A percentile compares a stretch with the other conserved stretches of the same genome.
phyloP scores from a whole-genome alignment of 176 grass and related monocot species.

The Oryza meridionalis region DNA sequence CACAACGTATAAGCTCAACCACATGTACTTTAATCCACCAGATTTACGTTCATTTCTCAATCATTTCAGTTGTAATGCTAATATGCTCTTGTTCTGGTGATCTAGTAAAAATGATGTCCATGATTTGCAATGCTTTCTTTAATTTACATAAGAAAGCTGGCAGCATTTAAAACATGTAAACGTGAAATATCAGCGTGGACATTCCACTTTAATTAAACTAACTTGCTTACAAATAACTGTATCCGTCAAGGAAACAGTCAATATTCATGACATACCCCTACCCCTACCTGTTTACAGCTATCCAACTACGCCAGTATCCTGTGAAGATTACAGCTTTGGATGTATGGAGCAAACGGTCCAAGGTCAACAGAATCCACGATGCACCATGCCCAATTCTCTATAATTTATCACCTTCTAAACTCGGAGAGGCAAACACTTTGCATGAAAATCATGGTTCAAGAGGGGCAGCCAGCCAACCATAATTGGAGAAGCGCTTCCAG shows the following conservation, averaged over 20 bases:
- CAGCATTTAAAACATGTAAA: slow-evolving; percentile 22
- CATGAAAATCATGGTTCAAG: background rate
- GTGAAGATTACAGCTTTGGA: slow-evolving; percentile 23
- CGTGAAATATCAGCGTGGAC: background rate
- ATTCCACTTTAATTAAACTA: slow-evolving; percentile 30
- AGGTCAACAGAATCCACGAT: slow-evolving; percentile 37
- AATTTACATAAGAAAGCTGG: slow-evolving; percentile 8
- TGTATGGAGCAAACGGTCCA: slow-evolving; percentile 12
- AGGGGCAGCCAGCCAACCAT: slow-evolving; percentile 13
- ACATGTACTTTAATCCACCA: background rate
- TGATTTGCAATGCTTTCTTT: too few relatives aligned
- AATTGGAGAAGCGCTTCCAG: slow-evolving; percentile 11
- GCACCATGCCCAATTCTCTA: background rate
- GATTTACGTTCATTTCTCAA: background rate
- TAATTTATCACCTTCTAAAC: slow-evolving; percentile 1
- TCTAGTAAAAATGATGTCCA: background rate
- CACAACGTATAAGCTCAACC: background rate
- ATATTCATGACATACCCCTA: slow-evolving; percentile 31
- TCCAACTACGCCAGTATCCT: slow-evolving; percentile 32
- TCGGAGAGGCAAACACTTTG: slow-evolving; percentile 17
- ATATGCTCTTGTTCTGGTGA: background rate
- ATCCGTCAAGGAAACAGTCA: slow-evolving; percentile 10
- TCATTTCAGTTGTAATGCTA: background rate
- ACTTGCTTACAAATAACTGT: slow-evolving; percentile 27
- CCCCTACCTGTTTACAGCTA: slow-evolving; percentile 54